phyloP scores from a whole-genome alignment of 139 green algal species.

The Diplosphaera chodatii region DNA sequence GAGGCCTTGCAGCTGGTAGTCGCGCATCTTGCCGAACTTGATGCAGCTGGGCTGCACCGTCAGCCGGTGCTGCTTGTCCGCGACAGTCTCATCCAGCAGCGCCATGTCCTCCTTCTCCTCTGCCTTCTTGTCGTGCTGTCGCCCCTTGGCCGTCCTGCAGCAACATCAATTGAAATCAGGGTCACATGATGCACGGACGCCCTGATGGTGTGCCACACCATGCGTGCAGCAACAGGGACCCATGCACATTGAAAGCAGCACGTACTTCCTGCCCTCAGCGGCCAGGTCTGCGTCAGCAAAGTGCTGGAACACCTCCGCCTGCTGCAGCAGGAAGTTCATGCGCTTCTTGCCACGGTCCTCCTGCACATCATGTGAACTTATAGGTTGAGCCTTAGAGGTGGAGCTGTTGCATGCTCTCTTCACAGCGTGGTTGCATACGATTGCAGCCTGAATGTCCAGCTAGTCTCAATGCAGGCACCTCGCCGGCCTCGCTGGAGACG shows the following conservation, averaged over 20 bases:
- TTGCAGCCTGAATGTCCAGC: too few species aligned
- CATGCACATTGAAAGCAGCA: not conserved
- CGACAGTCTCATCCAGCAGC: conserved; percentile 85
- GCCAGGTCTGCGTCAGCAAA: conserved; percentile 56
- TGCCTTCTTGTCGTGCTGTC: conserved; percentile 51
- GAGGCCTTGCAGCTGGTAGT: conserved; percentile 98
- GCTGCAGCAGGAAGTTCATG: conserved; percentile 89
- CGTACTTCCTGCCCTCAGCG: conserved; percentile 41
- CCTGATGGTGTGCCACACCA: too few species aligned
- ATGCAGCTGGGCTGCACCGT: conserved; percentile 79
- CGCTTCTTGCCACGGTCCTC: conserved; percentile 62
- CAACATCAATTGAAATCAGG: too few species aligned
- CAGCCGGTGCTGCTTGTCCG: conserved; percentile 61
- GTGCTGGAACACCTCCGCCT: conserved; percentile 98
- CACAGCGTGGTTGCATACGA: too few species aligned
- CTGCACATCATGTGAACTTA: too few species aligned
- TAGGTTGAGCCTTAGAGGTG: too few species aligned
- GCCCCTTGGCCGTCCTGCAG: conserved; percentile 26
- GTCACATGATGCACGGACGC: too few species aligned
- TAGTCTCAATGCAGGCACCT: too few species aligned
- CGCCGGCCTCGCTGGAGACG: conserved; percentile 37
- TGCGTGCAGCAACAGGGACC: too few species aligned
- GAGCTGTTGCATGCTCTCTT: too few species aligned
- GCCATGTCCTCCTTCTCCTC: conserved; percentile 93
- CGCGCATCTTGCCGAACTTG: conserved; percentile 84